Conservation (phyloP, 1,284 basidiomycete genomes). For the Ustilago crameri region DNA sequence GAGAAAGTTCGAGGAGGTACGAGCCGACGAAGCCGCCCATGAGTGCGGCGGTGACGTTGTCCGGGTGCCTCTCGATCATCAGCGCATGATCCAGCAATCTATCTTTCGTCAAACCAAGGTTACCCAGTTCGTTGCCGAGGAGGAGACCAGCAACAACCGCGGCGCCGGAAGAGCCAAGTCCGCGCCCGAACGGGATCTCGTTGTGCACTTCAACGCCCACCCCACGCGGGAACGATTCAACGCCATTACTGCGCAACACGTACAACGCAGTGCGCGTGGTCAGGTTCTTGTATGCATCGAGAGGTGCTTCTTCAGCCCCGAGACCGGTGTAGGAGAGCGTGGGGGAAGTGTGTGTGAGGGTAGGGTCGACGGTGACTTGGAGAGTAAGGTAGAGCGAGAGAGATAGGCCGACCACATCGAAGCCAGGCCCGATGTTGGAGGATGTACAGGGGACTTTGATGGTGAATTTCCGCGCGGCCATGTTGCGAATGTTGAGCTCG, state of each 20-base stretch:
- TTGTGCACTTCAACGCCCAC: constrained; percentile 81
- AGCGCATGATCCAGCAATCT: constrained; percentile 94
- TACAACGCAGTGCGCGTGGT: constrained; percentile 98
- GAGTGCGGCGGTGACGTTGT: constrained; percentile 97
- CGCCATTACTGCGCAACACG: constrained; percentile 86
- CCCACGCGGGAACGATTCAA: constrained; percentile 77
- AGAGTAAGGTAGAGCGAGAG: constrained; percentile 88
- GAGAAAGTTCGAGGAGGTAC: constrained; percentile 85
- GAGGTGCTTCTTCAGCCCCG: constrained; percentile 88
- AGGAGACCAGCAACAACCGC: constrained; percentile 96
- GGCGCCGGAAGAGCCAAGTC: constrained; percentile 95
- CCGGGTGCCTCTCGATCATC: constrained; percentile 99
- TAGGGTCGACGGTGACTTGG: constrained; percentile 71
- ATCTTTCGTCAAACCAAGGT: constrained; percentile 76
- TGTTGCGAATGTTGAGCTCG: no score
- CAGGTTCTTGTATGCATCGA: constrained; percentile 95
- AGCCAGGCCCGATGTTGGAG: constrained; percentile 98
- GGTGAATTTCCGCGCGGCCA: constrained; percentile 67
- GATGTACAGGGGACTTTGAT: constrained; percentile 94
- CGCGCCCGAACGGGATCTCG: constrained; percentile 96
- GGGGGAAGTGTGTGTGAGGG: constrained; percentile 69
- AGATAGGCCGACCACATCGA: constrained; percentile 97
- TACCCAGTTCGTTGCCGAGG: constrained; percentile 84
- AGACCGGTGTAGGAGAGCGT: constrained; percentile 84
- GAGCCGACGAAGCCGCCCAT: constrained; percentile 98